Base-by-base conservation (phyloP, 1,284 basidiomycete species). In the Nidula niveotomentosa region DNA sequence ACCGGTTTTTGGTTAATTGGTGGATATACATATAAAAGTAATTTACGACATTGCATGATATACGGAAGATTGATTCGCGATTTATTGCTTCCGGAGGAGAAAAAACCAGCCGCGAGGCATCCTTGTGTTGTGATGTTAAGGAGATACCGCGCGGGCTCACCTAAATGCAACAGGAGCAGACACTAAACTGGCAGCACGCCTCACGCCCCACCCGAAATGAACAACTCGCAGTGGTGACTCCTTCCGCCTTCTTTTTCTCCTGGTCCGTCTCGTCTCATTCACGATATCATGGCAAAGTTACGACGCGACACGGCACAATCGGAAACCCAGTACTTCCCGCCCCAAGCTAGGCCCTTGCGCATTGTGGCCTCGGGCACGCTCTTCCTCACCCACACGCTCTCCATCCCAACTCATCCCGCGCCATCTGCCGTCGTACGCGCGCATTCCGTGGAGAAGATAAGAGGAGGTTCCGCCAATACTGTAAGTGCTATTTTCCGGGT, bases 321-420 rank as follows among this genome's bases (percentile, higher is more conserved):
- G 36, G 71, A 73, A 47, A 67, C 62, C 55, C 64, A 62, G 43
- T 56, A 54, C 53, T 59, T 60, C 50, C 58, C 61, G 48, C 62
- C 61, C 56, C 56, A 60, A 39, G 53, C 65, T 48, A 72, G 65
- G 62, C 77, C 80, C n/a, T 73, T 91, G 18, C 85, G 89, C 46
- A 82, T 93, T 30, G 78, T 93, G 46, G 87, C 88, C 6, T 85
- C 86, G 13, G 90, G 90, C 17, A 89, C 90, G 8, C 77, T 93
- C 43, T 93, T 92, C 66, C 69, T 88, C 47, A 90, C 88, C 1
- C 84, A 91, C 66, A 84, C 83, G 0, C 77, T 93, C 45, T 74
- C 76, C 47, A 64, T 93, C 2, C 80, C 83, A 30, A 67, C 76
- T 12, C 80, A 89, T 58, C 89, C 90, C 1, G 68, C 70, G n/a